Evolutionary conservation across 2,329 filamentous ascomycete species (phyloP).

Genomic region (Diplodia mutila): DNA sequence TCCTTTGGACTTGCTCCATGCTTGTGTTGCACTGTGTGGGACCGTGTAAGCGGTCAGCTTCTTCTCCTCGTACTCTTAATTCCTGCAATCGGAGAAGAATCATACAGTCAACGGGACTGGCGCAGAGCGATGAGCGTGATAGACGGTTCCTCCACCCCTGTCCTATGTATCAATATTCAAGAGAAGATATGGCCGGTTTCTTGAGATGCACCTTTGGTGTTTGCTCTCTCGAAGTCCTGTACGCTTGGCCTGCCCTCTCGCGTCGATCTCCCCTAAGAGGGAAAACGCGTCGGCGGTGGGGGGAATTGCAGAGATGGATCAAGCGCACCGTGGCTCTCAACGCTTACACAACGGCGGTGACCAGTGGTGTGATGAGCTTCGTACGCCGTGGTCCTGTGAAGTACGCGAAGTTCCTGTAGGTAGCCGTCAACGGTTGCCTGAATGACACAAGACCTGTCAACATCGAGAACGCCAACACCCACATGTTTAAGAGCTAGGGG

Average conservation of each 20-base stretch:
- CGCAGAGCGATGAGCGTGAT: no score
- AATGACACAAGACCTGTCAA: neutral
- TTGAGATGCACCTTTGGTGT: neutral
- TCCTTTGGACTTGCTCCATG: constrained; percentile 9
- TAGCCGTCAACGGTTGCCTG: neutral
- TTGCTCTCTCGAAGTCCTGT: neutral
- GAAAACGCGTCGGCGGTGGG: neutral
- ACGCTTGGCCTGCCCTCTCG: neutral
- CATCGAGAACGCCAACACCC: neutral
- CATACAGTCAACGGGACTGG: no score
- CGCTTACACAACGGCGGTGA: neutral
- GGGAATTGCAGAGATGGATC: neutral
- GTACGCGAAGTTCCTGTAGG: neutral
- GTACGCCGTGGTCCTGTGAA: neutral
- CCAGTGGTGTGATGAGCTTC: neutral
- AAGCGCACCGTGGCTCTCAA: neutral
- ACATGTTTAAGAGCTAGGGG: neutral
- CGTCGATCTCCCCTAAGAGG: neutral
- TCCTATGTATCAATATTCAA: neutral
- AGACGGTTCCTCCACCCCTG: no score
- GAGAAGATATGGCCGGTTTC: no score
- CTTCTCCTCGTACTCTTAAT: neutral
- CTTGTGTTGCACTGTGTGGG: no score
- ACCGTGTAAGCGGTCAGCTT: no score
- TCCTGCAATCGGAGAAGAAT: neutral